These are phyloP conservation scores for Thinopyrum elongatum DNA, from an alignment of 176 grass and related monocot species.

Conservation along the genomic window DNA sequence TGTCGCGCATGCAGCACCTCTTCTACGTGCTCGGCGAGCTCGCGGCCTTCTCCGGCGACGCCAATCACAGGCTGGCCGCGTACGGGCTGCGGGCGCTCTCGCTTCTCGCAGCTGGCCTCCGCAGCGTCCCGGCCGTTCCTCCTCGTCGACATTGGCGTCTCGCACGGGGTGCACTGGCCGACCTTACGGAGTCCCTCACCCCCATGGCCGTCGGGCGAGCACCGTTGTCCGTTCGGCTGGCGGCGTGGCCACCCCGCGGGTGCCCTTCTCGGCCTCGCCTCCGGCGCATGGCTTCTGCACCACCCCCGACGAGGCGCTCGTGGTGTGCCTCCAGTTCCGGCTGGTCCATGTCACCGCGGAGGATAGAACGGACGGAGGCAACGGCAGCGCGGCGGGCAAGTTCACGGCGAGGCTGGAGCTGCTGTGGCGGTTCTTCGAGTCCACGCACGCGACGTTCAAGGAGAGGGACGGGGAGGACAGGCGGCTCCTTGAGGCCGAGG, in stretches of 20 bases:
- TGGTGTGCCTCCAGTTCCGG: constrained; percentile 84
- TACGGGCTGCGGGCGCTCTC: constrained; percentile 63
- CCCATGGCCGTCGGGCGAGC: constrained; percentile 34
- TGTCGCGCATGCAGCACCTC: constrained; percentile 72
- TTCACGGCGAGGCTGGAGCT: constrained; percentile 60
- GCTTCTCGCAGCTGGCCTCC: constrained; percentile 28
- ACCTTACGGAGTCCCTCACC: constrained; percentile 82
- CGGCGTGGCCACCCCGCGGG: constrained; percentile 18
- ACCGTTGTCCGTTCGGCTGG: constrained; percentile 58
- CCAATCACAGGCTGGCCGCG: constrained; percentile 83
- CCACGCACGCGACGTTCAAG: constrained; percentile 79
- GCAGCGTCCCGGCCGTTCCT: constrained; percentile 36
- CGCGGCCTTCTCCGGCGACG: constrained; percentile 67
- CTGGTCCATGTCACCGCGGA: constrained; percentile 33
- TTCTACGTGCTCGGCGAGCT: constrained; percentile 87
- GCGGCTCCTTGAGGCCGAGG: constrained; percentile 72
- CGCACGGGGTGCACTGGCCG: constrained; percentile 98
- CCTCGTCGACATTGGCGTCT: constrained; percentile 84
- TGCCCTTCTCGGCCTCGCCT: constrained; percentile 65
- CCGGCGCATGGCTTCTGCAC: constrained; percentile 14
- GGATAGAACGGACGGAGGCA: constrained; percentile 34
- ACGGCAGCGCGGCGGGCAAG: constrained; percentile 37
- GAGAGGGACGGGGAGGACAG: constrained; percentile 68
- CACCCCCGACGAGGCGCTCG: constrained; percentile 42
- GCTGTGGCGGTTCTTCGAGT: constrained; percentile 86